Percentiles rank a stretch among this genome's conserved stretches.
Evolutionary conservation across 345 rosid species (phyloP).

Genomic region (Salix brachista): DNA sequence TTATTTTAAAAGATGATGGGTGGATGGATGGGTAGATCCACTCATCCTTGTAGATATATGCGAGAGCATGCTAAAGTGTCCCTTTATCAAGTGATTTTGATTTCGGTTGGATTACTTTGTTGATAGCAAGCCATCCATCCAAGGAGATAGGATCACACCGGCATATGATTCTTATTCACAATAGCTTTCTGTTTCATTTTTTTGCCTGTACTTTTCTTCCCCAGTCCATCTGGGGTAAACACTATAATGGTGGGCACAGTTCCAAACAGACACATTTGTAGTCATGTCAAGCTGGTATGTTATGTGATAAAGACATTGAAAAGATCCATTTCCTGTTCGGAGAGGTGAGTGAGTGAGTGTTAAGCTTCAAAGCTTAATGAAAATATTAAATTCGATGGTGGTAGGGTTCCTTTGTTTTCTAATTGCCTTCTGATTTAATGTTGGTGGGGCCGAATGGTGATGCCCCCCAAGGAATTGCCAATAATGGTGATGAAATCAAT

Average conservation of each 20-base stretch:
- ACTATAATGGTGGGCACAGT: background rate
- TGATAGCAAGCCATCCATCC: background rate
- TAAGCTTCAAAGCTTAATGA: slow-evolving; percentile 31
- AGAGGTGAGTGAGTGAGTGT: slow-evolving; percentile 29
- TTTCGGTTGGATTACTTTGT: background rate
- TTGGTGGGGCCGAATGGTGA: slow-evolving; percentile 23
- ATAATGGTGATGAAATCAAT: slow-evolving; percentile 40
- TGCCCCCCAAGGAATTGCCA: slow-evolving; percentile 29
- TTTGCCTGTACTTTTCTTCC: background rate
- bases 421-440: slow-evolving; percentile 25
- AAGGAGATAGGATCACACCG: background rate
- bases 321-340: slow-evolving; percentile 10
- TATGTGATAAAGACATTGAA: slow-evolving; percentile 7
- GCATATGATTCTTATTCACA: background rate
- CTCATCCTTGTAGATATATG: background rate
- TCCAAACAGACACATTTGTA: background rate
- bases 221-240: background rate
- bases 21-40: background rate
- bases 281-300: slow-evolving; percentile 22
- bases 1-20: background rate
- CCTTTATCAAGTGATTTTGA: background rate
- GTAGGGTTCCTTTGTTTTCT: slow-evolving; percentile 17
- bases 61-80: background rate
- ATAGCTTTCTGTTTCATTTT: background rate
- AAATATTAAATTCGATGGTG: slow-evolving; percentile 36